These are phyloP conservation scores for Graphium sp. DNA, from an alignment of 2,329 filamentous ascomycete genomes.

Conservation along the genomic window DNA sequence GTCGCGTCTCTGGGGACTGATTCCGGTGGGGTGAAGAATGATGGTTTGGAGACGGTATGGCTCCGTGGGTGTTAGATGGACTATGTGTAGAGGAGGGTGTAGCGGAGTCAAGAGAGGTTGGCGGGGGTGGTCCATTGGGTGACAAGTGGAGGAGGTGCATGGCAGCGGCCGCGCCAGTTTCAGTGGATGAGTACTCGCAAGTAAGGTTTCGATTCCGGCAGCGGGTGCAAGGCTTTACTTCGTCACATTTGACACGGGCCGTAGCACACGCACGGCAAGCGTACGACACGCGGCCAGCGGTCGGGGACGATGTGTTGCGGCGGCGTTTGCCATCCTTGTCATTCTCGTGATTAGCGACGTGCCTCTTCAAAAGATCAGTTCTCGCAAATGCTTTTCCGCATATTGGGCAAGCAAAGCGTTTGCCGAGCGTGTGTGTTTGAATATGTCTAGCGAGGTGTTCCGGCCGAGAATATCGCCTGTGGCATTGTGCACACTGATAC, in stretches of 20 bases:
- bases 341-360: constrained; percentile 32
- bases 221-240: constrained; percentile 33
- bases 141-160: too few relatives aligned
- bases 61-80: too few relatives aligned
- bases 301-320: constrained; percentile 24
- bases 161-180: too few relatives aligned
- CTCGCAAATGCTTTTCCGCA: constrained; percentile 36
- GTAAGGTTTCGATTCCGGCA: constrained; percentile 27
- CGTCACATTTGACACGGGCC: constrained; percentile 37
- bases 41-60: too few relatives aligned
- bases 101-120: too few relatives aligned
- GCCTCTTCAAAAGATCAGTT: constrained; percentile 34
- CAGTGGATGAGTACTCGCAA: constrained; percentile 22
- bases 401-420: constrained; percentile 29
- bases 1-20: too few relatives aligned
- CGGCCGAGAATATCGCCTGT: constrained; percentile 31
- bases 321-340: constrained; percentile 23
- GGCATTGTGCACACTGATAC: too few relatives aligned
- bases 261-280: constrained; percentile 33
- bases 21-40: too few relatives aligned
- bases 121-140: neutral
- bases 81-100: too few relatives aligned
- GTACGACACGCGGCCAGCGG: constrained; percentile 30
- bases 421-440: constrained; percentile 30
- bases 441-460: constrained; percentile 36